Conservation (phyloP, 78 protist species). For the Dictyostelium citrinum region DNA sequence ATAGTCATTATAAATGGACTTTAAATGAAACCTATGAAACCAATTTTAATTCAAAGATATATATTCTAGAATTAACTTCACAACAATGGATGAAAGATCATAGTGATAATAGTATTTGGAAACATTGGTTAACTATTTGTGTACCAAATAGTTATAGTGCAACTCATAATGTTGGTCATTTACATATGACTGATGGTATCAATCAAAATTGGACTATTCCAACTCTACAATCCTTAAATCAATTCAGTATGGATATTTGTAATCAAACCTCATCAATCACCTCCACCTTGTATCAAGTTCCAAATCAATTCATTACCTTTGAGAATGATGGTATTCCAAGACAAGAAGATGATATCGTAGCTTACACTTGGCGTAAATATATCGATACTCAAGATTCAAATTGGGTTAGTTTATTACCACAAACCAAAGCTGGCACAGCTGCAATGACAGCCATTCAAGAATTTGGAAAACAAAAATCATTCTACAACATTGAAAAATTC, state of each 20-base stretch:
- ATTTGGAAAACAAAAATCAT: not conserved
- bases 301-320: slow-evolving; percentile 42
- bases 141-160: not conserved
- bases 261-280: not conserved
- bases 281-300: not conserved
- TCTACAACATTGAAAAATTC: not conserved
- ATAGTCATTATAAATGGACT: not conserved
- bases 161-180: not conserved
- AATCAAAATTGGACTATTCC: not conserved
- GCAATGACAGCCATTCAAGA: slow-evolving; percentile 44
- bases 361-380: slow-evolving; percentile 35
- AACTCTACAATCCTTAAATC: not conserved
- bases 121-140: not conserved
- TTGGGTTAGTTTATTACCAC: slow-evolving; percentile 36
- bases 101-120: not conserved
- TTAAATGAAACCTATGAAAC: not conserved
- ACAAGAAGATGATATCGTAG: slow-evolving; percentile 50
- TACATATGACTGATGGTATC: not conserved
- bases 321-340: slow-evolving; percentile 1
- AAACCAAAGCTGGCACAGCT: not conserved
- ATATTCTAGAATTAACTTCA: not conserved
- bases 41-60: not conserved
- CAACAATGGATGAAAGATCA: slow-evolving; percentile 5
- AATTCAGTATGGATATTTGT: not conserved
- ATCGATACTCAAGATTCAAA: not conserved